A percentile compares a stretch with the other conserved stretches of the same genome.
Conservation (phyloP, 148 eudicot species). For the Tetragonia tetragonoides region DNA sequence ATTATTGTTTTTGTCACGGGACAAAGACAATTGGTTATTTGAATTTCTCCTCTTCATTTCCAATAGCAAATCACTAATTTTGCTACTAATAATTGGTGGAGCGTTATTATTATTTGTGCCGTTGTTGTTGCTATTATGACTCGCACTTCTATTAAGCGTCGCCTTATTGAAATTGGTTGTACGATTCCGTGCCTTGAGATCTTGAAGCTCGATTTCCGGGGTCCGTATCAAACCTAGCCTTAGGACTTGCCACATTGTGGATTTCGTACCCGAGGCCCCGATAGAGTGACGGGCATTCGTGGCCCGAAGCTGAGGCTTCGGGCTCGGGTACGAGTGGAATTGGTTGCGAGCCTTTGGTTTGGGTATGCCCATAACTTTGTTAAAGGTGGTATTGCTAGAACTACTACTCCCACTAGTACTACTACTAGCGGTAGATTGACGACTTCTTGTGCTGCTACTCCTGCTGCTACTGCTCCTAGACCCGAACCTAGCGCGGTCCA, state of each 20-base stretch:
- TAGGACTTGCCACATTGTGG: constrained; percentile 61
- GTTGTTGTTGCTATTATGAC: neutral
- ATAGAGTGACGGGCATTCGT: constrained; percentile 26
- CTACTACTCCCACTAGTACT: constrained; percentile 43
- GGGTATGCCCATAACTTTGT: constrained; percentile 7
- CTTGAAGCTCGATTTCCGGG: constrained; percentile 61
- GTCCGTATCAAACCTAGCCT: constrained; percentile 57
- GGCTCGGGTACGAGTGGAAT: constrained; percentile 82
- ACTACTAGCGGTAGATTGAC: constrained; percentile 29
- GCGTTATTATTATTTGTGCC: neutral
- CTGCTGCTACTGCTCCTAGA: constrained; percentile 44
- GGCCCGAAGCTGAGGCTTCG: constrained; percentile 52
- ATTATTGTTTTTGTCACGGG: constrained; percentile 15
- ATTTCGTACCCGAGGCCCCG: constrained; percentile 23
- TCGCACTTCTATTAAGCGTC: constrained; percentile 17
- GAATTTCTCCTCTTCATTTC: neutral
- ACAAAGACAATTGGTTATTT: neutral
- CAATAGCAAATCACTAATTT: constrained; percentile 4
- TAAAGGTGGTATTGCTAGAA: neutral
- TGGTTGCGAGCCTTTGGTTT: constrained; percentile 41
- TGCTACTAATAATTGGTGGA: neutral
- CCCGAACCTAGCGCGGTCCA: constrained; percentile 38
- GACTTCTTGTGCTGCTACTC: constrained; percentile 58
- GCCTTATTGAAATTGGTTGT: constrained; percentile 21
- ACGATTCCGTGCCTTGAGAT: constrained; percentile 36